A percentile compares a stretch with the other conserved stretches of the same genome.
Evolutionary conservation across 805 yeast genomes (phyloP).

Genomic region (Lipomyces orientalis): DNA sequence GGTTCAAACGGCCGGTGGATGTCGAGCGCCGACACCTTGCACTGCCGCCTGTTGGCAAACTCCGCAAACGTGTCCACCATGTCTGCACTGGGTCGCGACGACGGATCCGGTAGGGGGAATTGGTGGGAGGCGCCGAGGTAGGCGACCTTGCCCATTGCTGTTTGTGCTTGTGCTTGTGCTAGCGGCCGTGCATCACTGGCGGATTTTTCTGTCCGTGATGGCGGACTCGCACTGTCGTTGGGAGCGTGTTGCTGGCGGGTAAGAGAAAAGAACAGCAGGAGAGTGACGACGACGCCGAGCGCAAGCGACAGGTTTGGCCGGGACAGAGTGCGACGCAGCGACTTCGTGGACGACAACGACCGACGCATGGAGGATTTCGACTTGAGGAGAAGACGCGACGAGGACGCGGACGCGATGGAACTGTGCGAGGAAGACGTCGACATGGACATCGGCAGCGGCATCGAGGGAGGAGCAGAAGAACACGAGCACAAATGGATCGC

Average conservation of each 20-base stretch:
- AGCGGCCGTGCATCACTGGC: not conserved
- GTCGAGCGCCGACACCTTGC: slow-evolving; percentile 33
- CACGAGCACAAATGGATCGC: too few species aligned
- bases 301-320: slow-evolving; percentile 18
- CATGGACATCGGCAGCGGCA: too few species aligned
- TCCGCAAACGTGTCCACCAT: slow-evolving; percentile 33
- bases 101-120: slow-evolving; percentile 29
- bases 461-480: too few species aligned
- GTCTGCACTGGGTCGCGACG: slow-evolving; percentile 16
- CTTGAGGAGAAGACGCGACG: not conserved
- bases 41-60: slow-evolving; percentile 23
- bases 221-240: too few species aligned
- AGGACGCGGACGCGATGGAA: too few species aligned
- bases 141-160: slow-evolving; percentile 17
- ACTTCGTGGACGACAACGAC: not conserved
- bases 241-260: slow-evolving; percentile 5
- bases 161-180: not conserved
- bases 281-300: slow-evolving; percentile 9
- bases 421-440: too few species aligned
- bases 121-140: slow-evolving; percentile 25
- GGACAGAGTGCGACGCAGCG: slow-evolving; percentile 15
- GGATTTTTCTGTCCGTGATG: slow-evolving; percentile 3
- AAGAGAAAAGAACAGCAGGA: slow-evolving; percentile 16
- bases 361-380: slow-evolving; percentile 7
- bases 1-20: slow-evolving; percentile 38